phyloP scores from a whole-genome alignment of 2,329 filamentous ascomycete species.

The Cadophora sp. region DNA sequence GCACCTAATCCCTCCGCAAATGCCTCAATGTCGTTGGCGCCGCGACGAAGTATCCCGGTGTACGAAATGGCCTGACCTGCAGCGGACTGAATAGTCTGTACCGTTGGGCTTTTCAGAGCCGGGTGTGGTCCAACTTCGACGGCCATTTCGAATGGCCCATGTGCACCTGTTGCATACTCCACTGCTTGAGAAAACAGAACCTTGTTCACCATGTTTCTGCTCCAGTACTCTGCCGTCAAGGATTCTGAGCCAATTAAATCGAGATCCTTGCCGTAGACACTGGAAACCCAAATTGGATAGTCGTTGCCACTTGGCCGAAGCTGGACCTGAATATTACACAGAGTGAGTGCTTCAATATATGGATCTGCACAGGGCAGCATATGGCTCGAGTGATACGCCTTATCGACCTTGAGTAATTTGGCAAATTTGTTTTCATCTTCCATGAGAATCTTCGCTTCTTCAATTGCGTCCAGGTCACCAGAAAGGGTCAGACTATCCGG shows the following conservation, averaged over 20 bases:
- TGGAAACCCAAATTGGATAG: neutral
- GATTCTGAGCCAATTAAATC: no score
- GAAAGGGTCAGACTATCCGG: conserved; percentile 39
- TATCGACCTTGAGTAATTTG: conserved; percentile 32
- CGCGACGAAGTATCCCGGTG: conserved; percentile 23
- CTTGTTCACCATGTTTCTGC: conserved; percentile 48
- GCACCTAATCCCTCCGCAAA: neutral
- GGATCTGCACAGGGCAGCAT: conserved; percentile 24
- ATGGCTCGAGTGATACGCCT: conserved; percentile 41
- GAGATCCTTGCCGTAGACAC: no score
- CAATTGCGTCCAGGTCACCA: conserved; percentile 37
- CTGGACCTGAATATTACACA: neutral
- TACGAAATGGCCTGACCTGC: conserved; percentile 8
- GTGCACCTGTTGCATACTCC: neutral
- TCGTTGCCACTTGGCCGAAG: neutral
- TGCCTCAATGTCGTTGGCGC: neutral
- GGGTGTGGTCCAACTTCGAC: conserved; percentile 38
- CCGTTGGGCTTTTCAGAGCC: conserved; percentile 30
- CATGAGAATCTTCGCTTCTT: conserved; percentile 20
- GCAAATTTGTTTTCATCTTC: conserved; percentile 30
- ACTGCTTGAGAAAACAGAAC: conserved; percentile 53
- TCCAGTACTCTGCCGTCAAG: conserved; percentile 28
- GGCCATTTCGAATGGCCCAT: conserved; percentile 22
- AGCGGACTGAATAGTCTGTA: conserved; percentile 21
- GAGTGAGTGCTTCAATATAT: neutral